A percentile compares a stretch with the other conserved stretches of the same genome.
phyloP scores from a whole-genome alignment of 192 early-diverging fungal species.

The Coemansia sp. region DNA sequence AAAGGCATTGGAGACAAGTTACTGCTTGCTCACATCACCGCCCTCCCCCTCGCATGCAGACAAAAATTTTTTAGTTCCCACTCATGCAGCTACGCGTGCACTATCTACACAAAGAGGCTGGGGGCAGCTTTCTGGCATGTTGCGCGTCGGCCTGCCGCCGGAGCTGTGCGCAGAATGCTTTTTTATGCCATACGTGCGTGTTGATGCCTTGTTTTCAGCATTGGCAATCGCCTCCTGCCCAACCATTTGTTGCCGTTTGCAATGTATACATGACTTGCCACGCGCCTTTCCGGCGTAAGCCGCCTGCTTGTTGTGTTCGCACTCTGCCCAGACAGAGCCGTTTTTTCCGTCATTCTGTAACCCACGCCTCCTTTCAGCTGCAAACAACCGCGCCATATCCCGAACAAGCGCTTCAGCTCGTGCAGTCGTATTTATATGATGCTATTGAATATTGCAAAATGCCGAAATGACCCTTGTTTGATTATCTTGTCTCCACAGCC shows the following conservation, averaged over 20 bases:
- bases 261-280: not conserved
- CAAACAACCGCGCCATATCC: not conserved
- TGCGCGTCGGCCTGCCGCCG: not conserved
- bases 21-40: not conserved
- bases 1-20: not conserved
- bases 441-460: conserved; percentile 4
- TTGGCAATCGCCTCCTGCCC: not conserved
- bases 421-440: conserved; percentile 8
- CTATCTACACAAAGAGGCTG: not conserved
- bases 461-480: conserved; percentile 13
- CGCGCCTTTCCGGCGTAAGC: not conserved
- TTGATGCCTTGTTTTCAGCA: not conserved
- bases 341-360: conserved; percentile 7
- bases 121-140: not conserved
- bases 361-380: conserved; percentile 8
- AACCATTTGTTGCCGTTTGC: not conserved
- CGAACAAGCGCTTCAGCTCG: conserved; percentile 1
- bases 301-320: not conserved
- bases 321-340: not conserved
- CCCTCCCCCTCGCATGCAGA: not conserved
- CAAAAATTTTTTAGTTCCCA: not conserved
- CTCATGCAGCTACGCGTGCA: not conserved
- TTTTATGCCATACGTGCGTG: not conserved
- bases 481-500: conserved; percentile 16
- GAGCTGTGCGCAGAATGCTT: not conserved